A percentile compares a stretch with the other conserved stretches of the same genome.
phyloP scores from a whole-genome alignment of 2,329 filamentous ascomycete genomes.

The Mycogone perniciosa region DNA sequence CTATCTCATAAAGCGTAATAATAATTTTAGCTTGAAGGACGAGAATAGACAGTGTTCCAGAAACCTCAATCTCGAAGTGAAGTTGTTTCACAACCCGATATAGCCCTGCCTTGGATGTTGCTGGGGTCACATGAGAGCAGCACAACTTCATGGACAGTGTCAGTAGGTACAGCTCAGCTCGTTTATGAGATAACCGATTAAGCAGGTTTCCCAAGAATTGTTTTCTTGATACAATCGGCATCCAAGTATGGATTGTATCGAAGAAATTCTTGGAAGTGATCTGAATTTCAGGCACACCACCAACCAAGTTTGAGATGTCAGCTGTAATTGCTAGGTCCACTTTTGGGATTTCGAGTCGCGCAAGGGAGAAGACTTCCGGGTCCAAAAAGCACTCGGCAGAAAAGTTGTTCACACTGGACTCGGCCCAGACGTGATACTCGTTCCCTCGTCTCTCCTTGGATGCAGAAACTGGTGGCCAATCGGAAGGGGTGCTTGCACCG shows the following conservation, averaged over 20 bases:
- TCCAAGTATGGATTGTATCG: slow-evolving; percentile 5
- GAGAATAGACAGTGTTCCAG: slow-evolving; percentile 1
- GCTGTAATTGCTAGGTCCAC: slow-evolving; percentile 1
- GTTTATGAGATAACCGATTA: slow-evolving; percentile 3
- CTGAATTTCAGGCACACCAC: slow-evolving; percentile 6
- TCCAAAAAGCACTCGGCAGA: slow-evolving; percentile 10
- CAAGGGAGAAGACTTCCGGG: slow-evolving; percentile 8
- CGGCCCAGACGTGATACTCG: neutral
- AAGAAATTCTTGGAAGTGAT: slow-evolving; percentile 2
- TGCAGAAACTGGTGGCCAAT: neutral
- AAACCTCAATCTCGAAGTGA: slow-evolving; percentile 5
- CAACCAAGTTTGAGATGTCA: slow-evolving; percentile 1
- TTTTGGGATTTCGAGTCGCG: slow-evolving; percentile 6
- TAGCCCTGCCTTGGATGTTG: neutral
- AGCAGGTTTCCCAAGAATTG: slow-evolving; percentile 1
- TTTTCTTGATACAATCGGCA: slow-evolving; percentile 7
- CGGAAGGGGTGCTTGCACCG: neutral
- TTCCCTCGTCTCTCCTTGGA: neutral
- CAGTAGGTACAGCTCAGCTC: slow-evolving; percentile 5
- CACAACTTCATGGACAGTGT: slow-evolving; percentile 9
- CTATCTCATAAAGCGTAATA: slow-evolving; percentile 7
- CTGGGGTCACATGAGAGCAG: neutral
- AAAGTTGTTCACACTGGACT: neutral
- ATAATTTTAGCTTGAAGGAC: slow-evolving; percentile 8
- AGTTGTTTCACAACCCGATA: slow-evolving; percentile 5